Conservation (phyloP, 176 grass and related monocot species). For the Oryza glaberrima region DNA sequence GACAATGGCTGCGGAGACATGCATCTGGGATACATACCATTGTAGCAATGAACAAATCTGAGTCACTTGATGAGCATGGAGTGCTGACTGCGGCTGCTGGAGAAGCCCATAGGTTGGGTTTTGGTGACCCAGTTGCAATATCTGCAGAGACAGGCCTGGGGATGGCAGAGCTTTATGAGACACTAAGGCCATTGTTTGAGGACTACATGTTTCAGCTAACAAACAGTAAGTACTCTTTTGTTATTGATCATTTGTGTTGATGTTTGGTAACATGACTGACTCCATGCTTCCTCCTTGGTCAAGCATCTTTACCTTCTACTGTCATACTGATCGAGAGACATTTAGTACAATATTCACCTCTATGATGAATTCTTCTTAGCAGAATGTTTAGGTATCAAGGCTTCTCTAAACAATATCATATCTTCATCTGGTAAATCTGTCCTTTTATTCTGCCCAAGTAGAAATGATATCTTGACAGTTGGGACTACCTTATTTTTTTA, state of each 20-base stretch:
- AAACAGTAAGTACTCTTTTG: conserved; percentile 49
- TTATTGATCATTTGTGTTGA: conserved; percentile 1
- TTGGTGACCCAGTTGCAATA: conserved; percentile 97
- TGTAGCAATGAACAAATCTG: conserved; percentile 93
- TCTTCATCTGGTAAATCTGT: background rate
- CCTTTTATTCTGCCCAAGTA: conserved; percentile 22
- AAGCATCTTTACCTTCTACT: conserved; percentile 22
- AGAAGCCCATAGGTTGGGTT: conserved; percentile 89
- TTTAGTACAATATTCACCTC: conserved; percentile 6
- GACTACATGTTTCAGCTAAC: conserved; percentile 74
- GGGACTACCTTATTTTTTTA: background rate
- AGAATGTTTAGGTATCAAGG: conserved; percentile 16
- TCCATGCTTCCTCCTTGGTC: background rate
- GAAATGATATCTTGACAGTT: conserved; percentile 1
- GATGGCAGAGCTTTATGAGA: conserved; percentile 96
- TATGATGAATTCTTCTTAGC: background rate
- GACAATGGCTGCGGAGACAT: conserved; percentile 84
- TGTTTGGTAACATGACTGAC: background rate
- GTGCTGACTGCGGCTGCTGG: conserved; percentile 72
- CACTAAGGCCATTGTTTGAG: conserved; percentile 77
- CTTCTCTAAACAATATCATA: conserved; percentile 5
- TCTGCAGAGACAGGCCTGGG: conserved; percentile 97
- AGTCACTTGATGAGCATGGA: conserved; percentile 87
- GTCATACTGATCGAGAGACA: background rate
- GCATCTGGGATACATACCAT: conserved; percentile 73